Conservation (phyloP, 2,329 filamentous ascomycete species). For the Colletotrichum spaethianum region DNA sequence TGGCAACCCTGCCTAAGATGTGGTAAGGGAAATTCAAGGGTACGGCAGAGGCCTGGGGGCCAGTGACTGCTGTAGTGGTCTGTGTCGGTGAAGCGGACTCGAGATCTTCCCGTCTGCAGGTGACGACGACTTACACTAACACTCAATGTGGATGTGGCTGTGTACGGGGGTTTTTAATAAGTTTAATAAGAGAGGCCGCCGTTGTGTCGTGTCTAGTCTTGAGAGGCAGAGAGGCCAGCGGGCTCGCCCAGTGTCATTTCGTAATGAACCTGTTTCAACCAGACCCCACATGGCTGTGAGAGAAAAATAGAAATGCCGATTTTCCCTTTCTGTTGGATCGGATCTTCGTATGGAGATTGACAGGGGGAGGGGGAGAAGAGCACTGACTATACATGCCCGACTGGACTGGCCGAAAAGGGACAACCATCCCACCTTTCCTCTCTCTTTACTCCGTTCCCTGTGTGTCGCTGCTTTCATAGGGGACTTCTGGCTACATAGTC, state of each 20-base stretch:
- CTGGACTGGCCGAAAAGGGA: slow-evolving; percentile 22
- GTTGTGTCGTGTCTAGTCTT: slow-evolving; percentile 6
- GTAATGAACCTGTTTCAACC: slow-evolving; percentile 41
- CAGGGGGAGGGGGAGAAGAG: not conserved
- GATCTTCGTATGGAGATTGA: slow-evolving; percentile 38
- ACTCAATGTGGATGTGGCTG: slow-evolving; percentile 33
- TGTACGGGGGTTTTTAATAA: slow-evolving; percentile 6
- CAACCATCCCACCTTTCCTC: slow-evolving; percentile 14
- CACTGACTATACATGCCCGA: not conserved
- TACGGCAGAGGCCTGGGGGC: not conserved
- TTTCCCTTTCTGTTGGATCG: slow-evolving; percentile 30
- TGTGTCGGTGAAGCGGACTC: slow-evolving; percentile 2
- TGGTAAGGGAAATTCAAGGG: slow-evolving; percentile 1
- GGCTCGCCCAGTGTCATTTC: slow-evolving; percentile 31
- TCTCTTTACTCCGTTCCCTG: not conserved
- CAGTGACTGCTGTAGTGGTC: not conserved
- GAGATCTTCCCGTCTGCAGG: slow-evolving; percentile 7
- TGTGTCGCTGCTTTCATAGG: slow-evolving; percentile 4
- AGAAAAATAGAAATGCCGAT: slow-evolving; percentile 41
- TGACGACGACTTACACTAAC: slow-evolving; percentile 3
- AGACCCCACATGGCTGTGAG: slow-evolving; percentile 33
- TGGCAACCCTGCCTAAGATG: not conserved
- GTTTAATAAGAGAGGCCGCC: slow-evolving; percentile 31
- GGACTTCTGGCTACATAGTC: not conserved
- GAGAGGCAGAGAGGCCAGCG: slow-evolving; percentile 9